These are phyloP conservation scores for Cerioporus squamosus DNA, from an alignment of 1,284 basidiomycete genomes.

Conservation along the genomic window DNA sequence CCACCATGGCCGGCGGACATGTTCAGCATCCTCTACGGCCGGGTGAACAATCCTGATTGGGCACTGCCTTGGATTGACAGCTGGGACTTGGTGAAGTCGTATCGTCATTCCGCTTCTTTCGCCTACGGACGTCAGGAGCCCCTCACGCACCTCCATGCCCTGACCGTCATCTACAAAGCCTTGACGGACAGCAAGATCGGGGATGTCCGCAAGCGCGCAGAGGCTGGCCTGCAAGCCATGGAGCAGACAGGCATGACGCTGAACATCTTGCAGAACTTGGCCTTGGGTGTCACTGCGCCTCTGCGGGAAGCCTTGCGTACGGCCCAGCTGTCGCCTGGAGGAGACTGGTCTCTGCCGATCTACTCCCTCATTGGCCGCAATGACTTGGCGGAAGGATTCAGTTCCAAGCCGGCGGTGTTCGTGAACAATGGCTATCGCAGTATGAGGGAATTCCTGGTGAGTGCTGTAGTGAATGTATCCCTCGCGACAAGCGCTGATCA, in stretches of 20 bases:
- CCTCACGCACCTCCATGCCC: conserved; percentile 49
- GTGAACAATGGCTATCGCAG: conserved; percentile 57
- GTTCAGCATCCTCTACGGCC: conserved; percentile 63
- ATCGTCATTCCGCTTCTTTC: conserved; percentile 57
- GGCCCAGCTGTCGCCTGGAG: conserved; percentile 79
- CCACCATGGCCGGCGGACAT: conserved; percentile 74
- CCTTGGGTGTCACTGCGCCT: conserved; percentile 79
- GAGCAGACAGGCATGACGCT: conserved; percentile 53
- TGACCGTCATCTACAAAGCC: conserved; percentile 58
- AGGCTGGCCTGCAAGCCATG: conserved; percentile 66
- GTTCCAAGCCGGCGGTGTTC: conserved; percentile 44
- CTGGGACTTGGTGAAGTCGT: conserved; percentile 50
- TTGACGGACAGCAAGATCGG: conserved; percentile 55
- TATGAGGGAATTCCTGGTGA: conserved; percentile 63
- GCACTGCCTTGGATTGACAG: conserved; percentile 57
- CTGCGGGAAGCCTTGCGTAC: conserved; percentile 82
- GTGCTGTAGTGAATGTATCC: conserved; percentile 24
- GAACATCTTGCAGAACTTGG: conserved; percentile 56
- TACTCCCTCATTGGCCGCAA: conserved; percentile 81
- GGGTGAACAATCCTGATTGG: conserved; percentile 71
- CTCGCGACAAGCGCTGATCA: conserved; percentile 1
- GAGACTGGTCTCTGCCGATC: conserved; percentile 70
- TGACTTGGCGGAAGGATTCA: conserved; percentile 73
- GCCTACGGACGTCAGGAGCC: conserved; percentile 65
- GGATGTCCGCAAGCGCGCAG: conserved; percentile 63